Evolutionary conservation across 345 rosid species (phyloP), one percentile per base, ranked within the genome.

Genomic region (Salix caprea): DNA sequence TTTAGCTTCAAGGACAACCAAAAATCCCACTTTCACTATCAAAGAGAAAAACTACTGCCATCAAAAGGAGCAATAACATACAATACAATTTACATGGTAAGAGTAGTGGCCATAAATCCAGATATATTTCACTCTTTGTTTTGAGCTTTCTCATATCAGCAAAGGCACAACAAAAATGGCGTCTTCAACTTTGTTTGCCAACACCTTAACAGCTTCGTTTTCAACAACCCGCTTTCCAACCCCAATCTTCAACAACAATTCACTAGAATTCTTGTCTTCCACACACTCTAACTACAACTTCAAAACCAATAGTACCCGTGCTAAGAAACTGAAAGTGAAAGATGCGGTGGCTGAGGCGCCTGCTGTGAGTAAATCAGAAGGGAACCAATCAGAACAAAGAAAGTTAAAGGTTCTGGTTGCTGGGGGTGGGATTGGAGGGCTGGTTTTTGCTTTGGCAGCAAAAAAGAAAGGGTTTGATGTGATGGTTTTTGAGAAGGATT

Each of bases 351-450:
- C 76, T 40, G 91, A 83, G 74, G 74, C 81, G 19, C 75, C 65
- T 60, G 11, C 65, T 65, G 58, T 40, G 61, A 39, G 34, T n/a
- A 74, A 75, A 58, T 50, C 72, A 23, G 40, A 26, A 5, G 68
- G 67, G 76, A 30, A 36, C 32, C 7, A 40, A 7, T 21, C 26
- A 16, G 86, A 77, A 73, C 66, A 80, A 80, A 90, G 81, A 88
- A 91, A 90, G 77, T 64, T 87, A 73, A 85, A 85, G 83, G 65
- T 96, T 77, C 84, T 96, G 60, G 93, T 96, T 6, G 99, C 98
- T 18, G 97, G 97, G 21, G 98, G 93, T 65, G 99, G 97, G 58
- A 93, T 93, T 73, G 97, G 97, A 19, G 99, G 98, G 12, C 68
- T 93, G 78, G 97, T 92, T 46, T 85, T 93, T 72, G 98, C 98